Evolutionary conservation across 768 basidiomycete genomes (phyloP).

Genomic region (Mycena kentingensis): DNA sequence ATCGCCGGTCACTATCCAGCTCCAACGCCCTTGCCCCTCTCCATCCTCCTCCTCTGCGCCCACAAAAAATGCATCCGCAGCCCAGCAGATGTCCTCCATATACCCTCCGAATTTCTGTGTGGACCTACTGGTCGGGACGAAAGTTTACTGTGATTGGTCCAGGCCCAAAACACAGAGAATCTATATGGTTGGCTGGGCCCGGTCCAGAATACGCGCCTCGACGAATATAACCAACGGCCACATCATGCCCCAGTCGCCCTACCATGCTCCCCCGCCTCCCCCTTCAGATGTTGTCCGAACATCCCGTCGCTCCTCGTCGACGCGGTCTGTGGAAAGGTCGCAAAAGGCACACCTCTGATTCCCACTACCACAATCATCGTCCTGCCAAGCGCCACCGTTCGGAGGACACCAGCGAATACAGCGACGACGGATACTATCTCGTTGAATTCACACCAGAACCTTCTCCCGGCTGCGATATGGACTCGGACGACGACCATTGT

Average conservation of each 20-base stretch:
- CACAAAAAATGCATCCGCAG: too few species aligned
- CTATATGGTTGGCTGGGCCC: too few species aligned
- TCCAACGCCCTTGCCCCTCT: too few species aligned
- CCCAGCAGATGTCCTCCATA: too few species aligned
- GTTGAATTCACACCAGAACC: conserved; percentile 11
- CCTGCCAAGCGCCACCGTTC: conserved; percentile 16
- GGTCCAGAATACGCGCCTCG: too few species aligned
- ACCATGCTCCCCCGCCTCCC: not conserved
- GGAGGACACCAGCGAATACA: conserved; percentile 20
- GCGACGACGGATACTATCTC: conserved; percentile 19
- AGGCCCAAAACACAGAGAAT: too few species aligned
- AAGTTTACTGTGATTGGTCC: too few species aligned
- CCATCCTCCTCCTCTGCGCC: too few species aligned
- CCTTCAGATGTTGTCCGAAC: not conserved
- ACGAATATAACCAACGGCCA: too few species aligned
- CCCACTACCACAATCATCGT: not conserved
- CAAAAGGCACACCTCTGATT: not conserved
- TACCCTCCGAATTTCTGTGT: too few species aligned
- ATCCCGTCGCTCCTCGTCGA: not conserved
- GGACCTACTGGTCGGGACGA: too few species aligned
- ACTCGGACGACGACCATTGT: conserved; percentile 1
- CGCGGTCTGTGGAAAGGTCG: conserved; percentile 3
- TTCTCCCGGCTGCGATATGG: conserved; percentile 8
- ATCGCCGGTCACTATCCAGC: too few species aligned
- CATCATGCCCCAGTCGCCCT: not conserved